Conservation (phyloP, 1,139 yeast genomes). For the Blastobotrys apis region DNA sequence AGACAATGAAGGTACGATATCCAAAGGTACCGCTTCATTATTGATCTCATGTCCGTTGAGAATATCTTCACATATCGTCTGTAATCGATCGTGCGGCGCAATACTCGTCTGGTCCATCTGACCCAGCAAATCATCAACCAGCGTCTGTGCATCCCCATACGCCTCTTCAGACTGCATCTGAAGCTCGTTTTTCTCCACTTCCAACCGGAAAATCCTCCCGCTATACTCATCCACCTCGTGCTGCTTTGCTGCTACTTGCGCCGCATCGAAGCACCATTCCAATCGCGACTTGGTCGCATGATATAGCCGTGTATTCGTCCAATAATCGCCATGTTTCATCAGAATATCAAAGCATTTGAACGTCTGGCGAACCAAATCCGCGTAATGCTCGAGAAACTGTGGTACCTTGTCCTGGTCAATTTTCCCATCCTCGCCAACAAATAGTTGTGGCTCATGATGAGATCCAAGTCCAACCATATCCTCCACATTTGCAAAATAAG, state of each 20-base stretch:
- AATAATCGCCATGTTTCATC: constrained; percentile 17
- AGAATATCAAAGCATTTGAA: constrained; percentile 22
- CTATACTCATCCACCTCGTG: constrained; percentile 4
- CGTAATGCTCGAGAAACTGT: constrained; percentile 21
- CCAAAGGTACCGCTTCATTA: constrained; percentile 18
- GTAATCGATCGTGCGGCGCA: constrained; percentile 10
- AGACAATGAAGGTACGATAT: constrained; percentile 18
- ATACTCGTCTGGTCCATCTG: constrained; percentile 6
- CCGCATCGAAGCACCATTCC: constrained; percentile 16
- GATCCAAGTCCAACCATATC: constrained; percentile 24
- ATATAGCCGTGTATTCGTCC: constrained; percentile 9
- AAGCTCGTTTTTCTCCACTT: too few species aligned
- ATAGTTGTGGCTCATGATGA: constrained; percentile 20
- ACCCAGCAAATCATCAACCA: constrained; percentile 6
- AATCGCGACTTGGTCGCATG: constrained; percentile 12
- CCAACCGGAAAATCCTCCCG: neutral
- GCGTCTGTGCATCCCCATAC: neutral
- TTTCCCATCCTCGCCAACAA: constrained; percentile 18
- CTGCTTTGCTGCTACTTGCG: neutral
- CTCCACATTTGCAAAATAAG: constrained; percentile 26
- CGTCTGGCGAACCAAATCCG: constrained; percentile 22
- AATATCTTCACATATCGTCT: constrained; percentile 12
- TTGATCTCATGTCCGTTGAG: constrained; percentile 1
- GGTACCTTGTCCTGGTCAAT: constrained; percentile 18
- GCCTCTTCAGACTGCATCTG: neutral